These are phyloP conservation scores for Dryadomyces sulphureus DNA, from an alignment of 2,329 filamentous ascomycete species.

Conservation along the genomic window DNA sequence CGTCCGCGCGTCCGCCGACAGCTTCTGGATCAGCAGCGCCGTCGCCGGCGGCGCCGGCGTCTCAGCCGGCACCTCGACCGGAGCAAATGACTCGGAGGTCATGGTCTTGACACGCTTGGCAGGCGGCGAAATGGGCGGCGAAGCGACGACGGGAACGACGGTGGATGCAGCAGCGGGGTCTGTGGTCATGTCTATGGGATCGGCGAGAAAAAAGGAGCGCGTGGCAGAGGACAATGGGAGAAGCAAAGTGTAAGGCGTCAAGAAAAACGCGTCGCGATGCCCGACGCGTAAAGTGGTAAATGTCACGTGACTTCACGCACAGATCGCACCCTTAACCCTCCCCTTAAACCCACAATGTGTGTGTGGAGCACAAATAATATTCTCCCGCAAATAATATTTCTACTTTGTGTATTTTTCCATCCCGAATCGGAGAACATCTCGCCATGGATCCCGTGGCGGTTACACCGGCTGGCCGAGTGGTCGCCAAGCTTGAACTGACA, in stretches of 20 bases:
- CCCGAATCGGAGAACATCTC: no score
- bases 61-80: slow-evolving; percentile 13
- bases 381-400: no score
- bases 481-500: no score
- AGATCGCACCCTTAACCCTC: no score
- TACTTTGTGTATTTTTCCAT: no score
- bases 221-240: neutral
- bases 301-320: no score
- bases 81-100: slow-evolving; percentile 11
- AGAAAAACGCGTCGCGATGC: neutral
- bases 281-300: neutral
- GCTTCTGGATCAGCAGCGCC: slow-evolving; percentile 71
- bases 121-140: slow-evolving; percentile 56
- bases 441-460: no score
- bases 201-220: neutral
- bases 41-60: slow-evolving; percentile 5
- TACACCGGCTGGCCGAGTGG: no score
- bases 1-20: slow-evolving; percentile 61
- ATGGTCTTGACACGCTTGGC: slow-evolving; percentile 64
- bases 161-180: slow-evolving; percentile 5
- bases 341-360: no score
- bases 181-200: slow-evolving; percentile 5
- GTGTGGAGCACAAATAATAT: no score
- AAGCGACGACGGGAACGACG: slow-evolving; percentile 21
- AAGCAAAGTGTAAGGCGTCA: neutral